Percentiles rank a stretch among this genome's conserved stretches.
phyloP scores from a whole-genome alignment of 306 rosid genomes.

The Quercus wislizeni region DNA sequence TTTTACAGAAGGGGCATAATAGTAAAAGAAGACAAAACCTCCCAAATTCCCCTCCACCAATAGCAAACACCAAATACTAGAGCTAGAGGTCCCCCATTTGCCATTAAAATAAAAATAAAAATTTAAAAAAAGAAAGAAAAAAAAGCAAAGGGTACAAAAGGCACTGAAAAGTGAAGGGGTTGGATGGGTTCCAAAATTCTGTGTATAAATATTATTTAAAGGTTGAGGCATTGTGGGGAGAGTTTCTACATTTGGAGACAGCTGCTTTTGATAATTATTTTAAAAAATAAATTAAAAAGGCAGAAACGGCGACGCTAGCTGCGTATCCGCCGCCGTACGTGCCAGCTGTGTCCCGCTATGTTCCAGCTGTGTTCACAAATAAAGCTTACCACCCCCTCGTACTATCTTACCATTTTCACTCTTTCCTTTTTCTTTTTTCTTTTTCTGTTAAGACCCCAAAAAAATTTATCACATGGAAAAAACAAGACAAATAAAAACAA shows the following conservation, averaged over 20 bases:
- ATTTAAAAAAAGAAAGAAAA: too few species aligned
- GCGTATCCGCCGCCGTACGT: conserved; percentile 43
- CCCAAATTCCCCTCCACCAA: background rate
- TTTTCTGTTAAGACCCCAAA: background rate
- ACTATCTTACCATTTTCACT: conserved; percentile 14
- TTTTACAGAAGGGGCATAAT: background rate
- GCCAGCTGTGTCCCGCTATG: conserved; percentile 60
- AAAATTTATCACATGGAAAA: background rate
- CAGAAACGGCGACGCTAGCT: conserved; percentile 42
- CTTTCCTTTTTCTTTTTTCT: background rate
- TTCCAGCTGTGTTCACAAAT: conserved; percentile 43
- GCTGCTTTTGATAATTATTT: background rate
- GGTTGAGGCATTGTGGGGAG: background rate
- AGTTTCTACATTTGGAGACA: conserved; percentile 2
- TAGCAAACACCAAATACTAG: background rate
- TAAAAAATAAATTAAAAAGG: background rate
- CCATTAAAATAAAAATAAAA: background rate
- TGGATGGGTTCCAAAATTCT: background rate
- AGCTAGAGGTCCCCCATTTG: background rate
- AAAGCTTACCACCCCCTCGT: background rate
- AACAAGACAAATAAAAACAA: too few species aligned
- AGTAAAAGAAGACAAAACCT: background rate
- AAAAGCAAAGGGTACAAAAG: conserved; percentile 1
- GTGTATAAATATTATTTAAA: too few species aligned
- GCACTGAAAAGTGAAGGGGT: background rate